A percentile compares a stretch with the other conserved stretches of the same genome.
Evolutionary conservation across 495 filamentous ascomycete species (phyloP).

Genomic region (Cairneyella variabilis): DNA sequence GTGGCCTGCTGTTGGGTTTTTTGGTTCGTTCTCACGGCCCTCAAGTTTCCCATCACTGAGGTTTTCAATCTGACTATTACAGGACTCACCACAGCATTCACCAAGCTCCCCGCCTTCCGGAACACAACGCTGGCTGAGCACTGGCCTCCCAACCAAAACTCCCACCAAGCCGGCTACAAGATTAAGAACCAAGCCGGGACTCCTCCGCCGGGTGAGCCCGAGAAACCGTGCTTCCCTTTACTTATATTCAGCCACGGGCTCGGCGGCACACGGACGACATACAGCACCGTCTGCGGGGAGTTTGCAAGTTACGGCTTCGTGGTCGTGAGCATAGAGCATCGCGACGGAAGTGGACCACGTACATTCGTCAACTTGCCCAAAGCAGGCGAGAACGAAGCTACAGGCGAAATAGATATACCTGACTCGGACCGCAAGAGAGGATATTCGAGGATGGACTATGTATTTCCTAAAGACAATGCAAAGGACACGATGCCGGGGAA

Average conservation of each 20-base stretch:
- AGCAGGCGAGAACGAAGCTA: slow-evolving; percentile 30
- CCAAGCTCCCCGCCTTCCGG: slow-evolving; percentile 52
- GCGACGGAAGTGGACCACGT: slow-evolving; percentile 66
- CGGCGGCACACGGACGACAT: slow-evolving; percentile 67
- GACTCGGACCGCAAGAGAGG: slow-evolving; percentile 31
- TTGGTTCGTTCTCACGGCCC: slow-evolving; percentile 19
- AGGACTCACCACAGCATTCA: slow-evolving; percentile 47
- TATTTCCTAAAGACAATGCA: slow-evolving; percentile 39
- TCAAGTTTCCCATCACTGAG: not conserved
- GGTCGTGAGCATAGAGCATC: slow-evolving; percentile 68
- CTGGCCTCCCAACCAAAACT: slow-evolving; percentile 21
- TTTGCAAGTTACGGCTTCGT: slow-evolving; percentile 70
- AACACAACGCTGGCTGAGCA: slow-evolving; percentile 40
- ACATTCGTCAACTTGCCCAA: slow-evolving; percentile 45
- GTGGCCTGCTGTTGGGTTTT: slow-evolving; percentile 38
- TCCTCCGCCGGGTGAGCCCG: slow-evolving; percentile 24
- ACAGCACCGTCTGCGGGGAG: slow-evolving; percentile 64
- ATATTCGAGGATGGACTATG: slow-evolving; percentile 40
- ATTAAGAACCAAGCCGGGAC: slow-evolving; percentile 10
- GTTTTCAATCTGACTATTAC: not conserved
- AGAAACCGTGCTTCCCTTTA: slow-evolving; percentile 57
- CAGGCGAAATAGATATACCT: slow-evolving; percentile 24
- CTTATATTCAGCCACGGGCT: slow-evolving; percentile 77
- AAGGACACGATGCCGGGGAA: slow-evolving; percentile 43
- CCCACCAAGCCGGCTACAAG: slow-evolving; percentile 14